Conservation (phyloP, 2,329 filamentous ascomycete genomes). For the Ascomycota sp. region DNA sequence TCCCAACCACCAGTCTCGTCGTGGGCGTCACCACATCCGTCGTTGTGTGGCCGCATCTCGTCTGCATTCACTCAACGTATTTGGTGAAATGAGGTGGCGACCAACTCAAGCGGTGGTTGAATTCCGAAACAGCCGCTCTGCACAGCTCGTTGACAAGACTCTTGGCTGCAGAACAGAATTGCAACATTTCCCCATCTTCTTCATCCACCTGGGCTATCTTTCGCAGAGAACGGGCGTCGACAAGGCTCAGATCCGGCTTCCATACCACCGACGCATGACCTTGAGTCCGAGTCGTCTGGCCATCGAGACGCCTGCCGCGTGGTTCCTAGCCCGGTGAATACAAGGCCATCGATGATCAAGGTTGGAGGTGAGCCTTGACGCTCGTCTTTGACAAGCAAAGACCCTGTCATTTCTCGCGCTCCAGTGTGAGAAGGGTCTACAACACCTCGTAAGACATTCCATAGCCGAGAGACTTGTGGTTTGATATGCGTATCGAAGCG, state of each 20-base stretch:
- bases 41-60: too few species aligned
- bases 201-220: not conserved
- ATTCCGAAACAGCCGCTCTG: not conserved
- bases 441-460: not conserved
- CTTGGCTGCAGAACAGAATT: too few species aligned
- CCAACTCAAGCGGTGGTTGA: too few species aligned
- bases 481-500: conserved; percentile 1
- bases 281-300: not conserved
- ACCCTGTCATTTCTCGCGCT: not conserved
- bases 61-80: too few species aligned
- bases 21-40: not conserved
- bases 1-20: not conserved
- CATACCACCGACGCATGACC: not conserved
- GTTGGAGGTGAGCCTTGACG: not conserved
- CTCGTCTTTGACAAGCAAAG: not conserved
- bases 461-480: not conserved
- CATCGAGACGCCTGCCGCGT: not conserved
- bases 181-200: too few species aligned
- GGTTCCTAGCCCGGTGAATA: not conserved
- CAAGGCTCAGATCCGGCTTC: conserved; percentile 1
- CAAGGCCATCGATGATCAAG: not conserved
- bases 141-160: too few species aligned
- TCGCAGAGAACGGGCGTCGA: not conserved
- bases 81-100: too few species aligned
- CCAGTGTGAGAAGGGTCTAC: not conserved